Evolutionary conservation across 228 moss, liverwort and hornwort genomes (phyloP).

Genomic region (Sphagnum magellanicum): DNA sequence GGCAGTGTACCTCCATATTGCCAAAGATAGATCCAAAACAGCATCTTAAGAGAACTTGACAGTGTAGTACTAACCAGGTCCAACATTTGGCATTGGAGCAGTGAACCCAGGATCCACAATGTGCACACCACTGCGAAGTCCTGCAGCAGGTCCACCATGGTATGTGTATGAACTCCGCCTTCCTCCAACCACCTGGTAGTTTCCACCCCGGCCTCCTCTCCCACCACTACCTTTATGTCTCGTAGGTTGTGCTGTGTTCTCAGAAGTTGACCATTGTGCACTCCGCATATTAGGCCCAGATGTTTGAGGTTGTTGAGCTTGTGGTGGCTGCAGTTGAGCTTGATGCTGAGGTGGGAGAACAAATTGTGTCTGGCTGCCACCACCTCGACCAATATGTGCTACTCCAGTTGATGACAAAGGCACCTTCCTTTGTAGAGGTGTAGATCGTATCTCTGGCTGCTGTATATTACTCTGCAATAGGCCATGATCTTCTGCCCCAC

Average conservation of each 20-base stretch:
- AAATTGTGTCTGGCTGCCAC: conserved; percentile 43
- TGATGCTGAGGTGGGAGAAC: conserved; percentile 38
- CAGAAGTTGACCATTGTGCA: conserved; percentile 28
- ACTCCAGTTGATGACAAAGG: conserved; percentile 16
- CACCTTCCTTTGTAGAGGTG: conserved; percentile 53
- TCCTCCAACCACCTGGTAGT: conserved; percentile 49
- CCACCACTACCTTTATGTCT: conserved; percentile 57
- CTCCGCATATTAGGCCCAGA: conserved; percentile 21
- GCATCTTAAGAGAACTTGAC: too few relatives aligned
- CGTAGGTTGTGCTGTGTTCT: conserved; percentile 41
- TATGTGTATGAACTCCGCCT: conserved; percentile 67
- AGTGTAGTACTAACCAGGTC: conserved; percentile 54
- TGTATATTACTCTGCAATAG: conserved; percentile 22
- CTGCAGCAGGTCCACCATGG: conserved; percentile 47
- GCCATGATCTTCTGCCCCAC: conserved; percentile 39
- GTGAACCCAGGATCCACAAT: conserved; percentile 80
- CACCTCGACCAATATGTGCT: conserved; percentile 43
- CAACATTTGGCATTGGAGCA: conserved; percentile 70
- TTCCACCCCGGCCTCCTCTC: conserved; percentile 54
- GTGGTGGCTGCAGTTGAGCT: conserved; percentile 21
- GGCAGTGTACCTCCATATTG: background rate
- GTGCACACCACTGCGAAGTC: conserved; percentile 50
- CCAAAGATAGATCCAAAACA: conserved; percentile 1
- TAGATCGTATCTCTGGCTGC: conserved; percentile 18
- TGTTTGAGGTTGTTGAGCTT: conserved; percentile 30